These are phyloP conservation scores for Fistulinella cinereoalba DNA, from an alignment of 1,284 basidiomycete genomes.

Conservation along the genomic window DNA sequence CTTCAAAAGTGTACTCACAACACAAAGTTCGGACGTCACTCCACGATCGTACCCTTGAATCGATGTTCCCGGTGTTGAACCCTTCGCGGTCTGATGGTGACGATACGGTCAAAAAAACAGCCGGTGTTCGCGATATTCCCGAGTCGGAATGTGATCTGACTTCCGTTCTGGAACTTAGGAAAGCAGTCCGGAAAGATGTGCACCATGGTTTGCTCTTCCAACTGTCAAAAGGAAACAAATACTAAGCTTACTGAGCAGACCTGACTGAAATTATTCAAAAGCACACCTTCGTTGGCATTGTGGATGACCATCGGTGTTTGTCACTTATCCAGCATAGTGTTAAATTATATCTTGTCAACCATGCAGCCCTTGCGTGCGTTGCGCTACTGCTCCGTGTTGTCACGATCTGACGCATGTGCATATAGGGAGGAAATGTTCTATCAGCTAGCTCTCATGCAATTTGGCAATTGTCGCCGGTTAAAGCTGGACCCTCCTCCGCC, in stretches of 20 bases:
- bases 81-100: constrained; percentile 37
- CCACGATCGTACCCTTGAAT: constrained; percentile 87
- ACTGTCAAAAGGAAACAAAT: background rate
- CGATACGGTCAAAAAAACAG: constrained; percentile 19
- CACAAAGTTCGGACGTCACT: constrained; percentile 92
- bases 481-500: constrained; percentile 82
- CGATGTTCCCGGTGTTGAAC: constrained; percentile 76
- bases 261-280: constrained; percentile 82
- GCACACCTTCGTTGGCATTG: constrained; percentile 92
- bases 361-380: constrained; percentile 75
- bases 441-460: constrained; percentile 90
- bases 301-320: constrained; percentile 72
- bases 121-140: constrained; percentile 55
- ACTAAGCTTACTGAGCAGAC: constrained; percentile 43
- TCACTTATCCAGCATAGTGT: constrained; percentile 89
- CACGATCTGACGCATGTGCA: background rate
- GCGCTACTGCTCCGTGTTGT: background rate
- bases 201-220: constrained; percentile 60
- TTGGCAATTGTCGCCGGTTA: constrained; percentile 77
- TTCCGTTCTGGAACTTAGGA: constrained; percentile 74
- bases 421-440: constrained; percentile 92
- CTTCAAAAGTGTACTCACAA: constrained; percentile 65
- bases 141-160: constrained; percentile 80
- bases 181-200: constrained; percentile 54
- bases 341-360: constrained; percentile 86